Conservation (phyloP, 495 filamentous ascomycete genomes). For the Bryoglossum gracile region DNA sequence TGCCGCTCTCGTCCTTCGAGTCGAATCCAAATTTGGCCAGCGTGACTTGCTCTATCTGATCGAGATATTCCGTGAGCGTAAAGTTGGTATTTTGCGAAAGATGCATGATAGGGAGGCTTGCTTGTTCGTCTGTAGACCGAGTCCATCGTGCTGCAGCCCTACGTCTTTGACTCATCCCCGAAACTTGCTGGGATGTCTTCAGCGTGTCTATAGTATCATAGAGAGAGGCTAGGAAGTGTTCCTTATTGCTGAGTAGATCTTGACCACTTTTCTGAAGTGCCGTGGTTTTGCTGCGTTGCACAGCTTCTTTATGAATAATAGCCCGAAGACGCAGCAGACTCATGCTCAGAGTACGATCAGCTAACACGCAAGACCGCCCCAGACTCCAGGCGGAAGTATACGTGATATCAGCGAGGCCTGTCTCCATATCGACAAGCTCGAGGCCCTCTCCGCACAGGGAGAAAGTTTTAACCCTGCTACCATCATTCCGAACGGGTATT, state of each 20-base stretch:
- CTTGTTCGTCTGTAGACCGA: no score
- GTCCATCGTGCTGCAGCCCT: no score
- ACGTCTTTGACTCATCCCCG: no score
- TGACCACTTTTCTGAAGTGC: no score
- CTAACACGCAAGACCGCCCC: slow-evolving; percentile 28
- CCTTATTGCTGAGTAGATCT: no score
- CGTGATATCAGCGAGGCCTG: slow-evolving; percentile 31
- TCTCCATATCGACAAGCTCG: slow-evolving; percentile 38
- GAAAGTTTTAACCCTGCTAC: neutral
- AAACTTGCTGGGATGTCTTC: no score
- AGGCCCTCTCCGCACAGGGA: slow-evolving; percentile 18
- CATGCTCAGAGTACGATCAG: slow-evolving; percentile 24
- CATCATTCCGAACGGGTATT: slow-evolving; percentile 19
- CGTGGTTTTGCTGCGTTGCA: no score
- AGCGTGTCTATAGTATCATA: no score
- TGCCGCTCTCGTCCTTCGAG: no score
- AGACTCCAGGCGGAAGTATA: slow-evolving; percentile 25
- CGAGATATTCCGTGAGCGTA: neutral
- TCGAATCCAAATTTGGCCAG: no score
- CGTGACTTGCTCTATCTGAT: neutral
- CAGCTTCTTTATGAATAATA: neutral
- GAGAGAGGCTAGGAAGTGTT: no score
- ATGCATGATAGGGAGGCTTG: no score
- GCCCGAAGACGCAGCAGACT: slow-evolving; percentile 26
- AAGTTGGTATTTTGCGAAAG: neutral